Base-by-base conservation (phyloP, 2,329 filamentous ascomycete species). In the Sporothrix pseudoabietina region DNA sequence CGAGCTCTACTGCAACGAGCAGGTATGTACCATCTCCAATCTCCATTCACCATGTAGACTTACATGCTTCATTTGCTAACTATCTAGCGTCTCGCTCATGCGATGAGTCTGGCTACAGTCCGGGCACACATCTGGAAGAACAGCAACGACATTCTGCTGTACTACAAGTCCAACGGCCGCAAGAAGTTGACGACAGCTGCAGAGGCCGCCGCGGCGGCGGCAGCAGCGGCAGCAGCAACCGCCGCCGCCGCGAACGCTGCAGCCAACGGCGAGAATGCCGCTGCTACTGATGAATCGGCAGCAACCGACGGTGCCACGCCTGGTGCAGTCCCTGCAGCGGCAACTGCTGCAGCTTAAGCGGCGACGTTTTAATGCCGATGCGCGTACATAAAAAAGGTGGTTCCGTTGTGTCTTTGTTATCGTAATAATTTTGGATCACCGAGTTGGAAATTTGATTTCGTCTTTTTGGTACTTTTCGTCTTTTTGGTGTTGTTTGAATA, bases 51-150 rank as follows among this genome's bases (percentile, higher is more conserved):
- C 16, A 72, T 54, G 4, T 57, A 30, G 57, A 16, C 35, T 39
- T 66, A 16, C 61, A 19, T 16, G 0, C 72, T 10, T 10, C 39
- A 10, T 47, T 49, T 30, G 39, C 74, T 70, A 68, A 73, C 68
- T 47, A n/a, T 32, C 54, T 75, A 90, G 87, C 81, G 92, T 74
- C 85, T 98, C 35, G 88, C 92, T 1, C 89, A 91, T 7, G 92
- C 91, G 44, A 98, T 97, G 91, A 98, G 92, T 49, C 88, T 99
- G n/a, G 94, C 94, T 4, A 98, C 94, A 0, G 90, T 99, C 59
- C 91, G 95, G 44, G 91, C 94, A 2, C 94, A 97, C 79, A 86
- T 98, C 71, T 99, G 96, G 96, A 94, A 97, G 78, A 94, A 93
- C 59, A 94, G 94, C n/a, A 94, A 92, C 78, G 96, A 99, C 82